Evolutionary conservation across 169 alveolate genomes (phyloP), one percentile per base, ranked within the genome.

Genomic region (Theileria sp.): DNA sequence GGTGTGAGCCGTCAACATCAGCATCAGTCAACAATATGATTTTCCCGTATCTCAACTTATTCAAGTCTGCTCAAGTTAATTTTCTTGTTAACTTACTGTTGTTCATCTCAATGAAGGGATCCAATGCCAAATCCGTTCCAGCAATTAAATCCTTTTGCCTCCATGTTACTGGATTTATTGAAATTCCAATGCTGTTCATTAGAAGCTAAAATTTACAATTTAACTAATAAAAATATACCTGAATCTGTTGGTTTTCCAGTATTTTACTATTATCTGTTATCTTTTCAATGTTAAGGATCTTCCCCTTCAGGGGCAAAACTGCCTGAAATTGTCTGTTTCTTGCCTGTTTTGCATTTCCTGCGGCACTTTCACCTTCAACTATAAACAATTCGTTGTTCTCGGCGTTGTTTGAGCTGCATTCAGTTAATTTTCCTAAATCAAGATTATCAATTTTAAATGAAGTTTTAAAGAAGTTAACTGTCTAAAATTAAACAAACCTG

Each of bases 291-390:
- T 93, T 93, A 54, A 93, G 79, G 23, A 93, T 93, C 75, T 93
- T 93, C 15, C 96, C 96, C 62, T 91, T 88, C 71, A 93, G 77
- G 6, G 96, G 95, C 49, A 93, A 79, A 26, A 93, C 88, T 13
- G 96, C 96, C 88, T 93, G 96, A 15, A 87, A 80, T 26, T 87
- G 86, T 66, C 95, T 81, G 60, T 91, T 90, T 50, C 95, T 79
- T 12, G 94, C 93, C 81, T 92, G 95, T 60, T 92, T 92, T 10
- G 95, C 95, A 70, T 91, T 90, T 28, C 95, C 95, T 15, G 95
- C 94, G 7, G 95, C 95, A 72, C 94, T 87, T 66, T 92, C 95
- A 12, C 95, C 95, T 85, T 92, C 95, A 58, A 92, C 95, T 66
- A 92, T 92, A 75, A 92, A 92, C 36, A 92, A 58, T 74, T 92